Percentiles rank a stretch among this genome's conserved stretches.
Evolutionary conservation across 73 alveolate species (phyloP).

Genomic region (Tetrahymena borealis): DNA sequence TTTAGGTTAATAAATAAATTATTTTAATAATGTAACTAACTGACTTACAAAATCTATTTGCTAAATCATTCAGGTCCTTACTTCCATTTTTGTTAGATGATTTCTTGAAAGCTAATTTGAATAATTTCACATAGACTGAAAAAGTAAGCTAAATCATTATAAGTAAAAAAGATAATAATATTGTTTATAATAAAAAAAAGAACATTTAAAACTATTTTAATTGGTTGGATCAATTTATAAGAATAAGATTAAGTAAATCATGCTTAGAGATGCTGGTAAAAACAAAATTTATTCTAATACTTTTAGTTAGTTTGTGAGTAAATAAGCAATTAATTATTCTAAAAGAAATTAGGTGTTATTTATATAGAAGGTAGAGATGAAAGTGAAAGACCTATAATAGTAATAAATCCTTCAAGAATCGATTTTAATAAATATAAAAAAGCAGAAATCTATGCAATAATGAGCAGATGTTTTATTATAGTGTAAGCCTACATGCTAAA

Average conservation of each 20-base stretch:
- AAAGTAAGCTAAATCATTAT: not conserved
- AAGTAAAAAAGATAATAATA: not conserved
- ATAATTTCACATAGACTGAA: not conserved
- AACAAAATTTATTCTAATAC: too few relatives aligned
- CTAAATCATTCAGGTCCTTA: not conserved
- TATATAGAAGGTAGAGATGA: not conserved
- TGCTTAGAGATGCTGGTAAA: not conserved
- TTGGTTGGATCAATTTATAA: not conserved
- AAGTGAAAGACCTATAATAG: not conserved
- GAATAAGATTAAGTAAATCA: not conserved
- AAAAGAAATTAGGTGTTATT: not conserved
- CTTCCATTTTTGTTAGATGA: not conserved
- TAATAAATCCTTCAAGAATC: not conserved
- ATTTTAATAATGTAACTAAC: too few relatives aligned
- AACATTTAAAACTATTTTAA: not conserved
- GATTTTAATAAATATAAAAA: not conserved
- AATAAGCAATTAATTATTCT: not conserved
- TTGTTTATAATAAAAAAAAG: not conserved
- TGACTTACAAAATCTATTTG: not conserved
- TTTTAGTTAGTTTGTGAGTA: not conserved
- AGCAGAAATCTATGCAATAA: not conserved
- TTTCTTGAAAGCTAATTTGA: not conserved
- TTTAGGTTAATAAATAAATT: not conserved
- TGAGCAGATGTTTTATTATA: not conserved
- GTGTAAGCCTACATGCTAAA: not conserved